Evolutionary conservation across 352 stramenopile species (phyloP).

Genomic region (Phytophthora citrophthora): DNA sequence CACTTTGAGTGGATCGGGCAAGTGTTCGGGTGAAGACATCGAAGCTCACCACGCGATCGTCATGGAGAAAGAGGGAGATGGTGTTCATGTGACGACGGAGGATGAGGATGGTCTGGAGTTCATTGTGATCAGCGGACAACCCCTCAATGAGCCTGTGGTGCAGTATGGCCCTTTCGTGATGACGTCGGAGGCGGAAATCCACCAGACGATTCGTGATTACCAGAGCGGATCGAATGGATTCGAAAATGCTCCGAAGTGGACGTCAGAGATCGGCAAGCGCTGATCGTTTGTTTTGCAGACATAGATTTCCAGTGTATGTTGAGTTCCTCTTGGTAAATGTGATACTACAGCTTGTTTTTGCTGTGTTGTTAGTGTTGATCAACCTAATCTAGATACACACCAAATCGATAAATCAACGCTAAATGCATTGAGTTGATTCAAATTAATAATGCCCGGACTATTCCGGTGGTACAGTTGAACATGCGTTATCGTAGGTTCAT

Average conservation of each 20-base stretch:
- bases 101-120: slow-evolving; percentile 48
- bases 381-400: too few species aligned
- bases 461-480: too few species aligned
- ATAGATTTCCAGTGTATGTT: too few species aligned
- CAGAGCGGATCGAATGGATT: slow-evolving; percentile 60
- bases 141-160: slow-evolving; percentile 63
- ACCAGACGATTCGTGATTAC: slow-evolving; percentile 48
- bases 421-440: too few species aligned
- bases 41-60: slow-evolving; percentile 56
- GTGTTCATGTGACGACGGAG: slow-evolving; percentile 41
- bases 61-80: slow-evolving; percentile 58
- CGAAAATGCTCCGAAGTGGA: slow-evolving; percentile 52
- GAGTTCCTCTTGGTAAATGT: too few species aligned
- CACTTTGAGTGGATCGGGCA: slow-evolving; percentile 38
- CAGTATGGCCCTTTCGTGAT: slow-evolving; percentile 79
- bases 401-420: too few species aligned
- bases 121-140: slow-evolving; percentile 60
- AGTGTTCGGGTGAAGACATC: slow-evolving; percentile 30
- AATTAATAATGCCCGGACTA: too few species aligned
- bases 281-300: too few species aligned
- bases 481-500: too few species aligned
- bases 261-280: slow-evolving; percentile 37
- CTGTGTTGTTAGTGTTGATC: too few species aligned
- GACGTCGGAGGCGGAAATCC: slow-evolving; percentile 52
- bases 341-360: too few species aligned